A percentile compares a stretch with the other conserved stretches of the same genome.
These are phyloP conservation scores for Chlorella sp. DNA, from an alignment of 139 green algal species.

Conservation along the genomic window DNA sequence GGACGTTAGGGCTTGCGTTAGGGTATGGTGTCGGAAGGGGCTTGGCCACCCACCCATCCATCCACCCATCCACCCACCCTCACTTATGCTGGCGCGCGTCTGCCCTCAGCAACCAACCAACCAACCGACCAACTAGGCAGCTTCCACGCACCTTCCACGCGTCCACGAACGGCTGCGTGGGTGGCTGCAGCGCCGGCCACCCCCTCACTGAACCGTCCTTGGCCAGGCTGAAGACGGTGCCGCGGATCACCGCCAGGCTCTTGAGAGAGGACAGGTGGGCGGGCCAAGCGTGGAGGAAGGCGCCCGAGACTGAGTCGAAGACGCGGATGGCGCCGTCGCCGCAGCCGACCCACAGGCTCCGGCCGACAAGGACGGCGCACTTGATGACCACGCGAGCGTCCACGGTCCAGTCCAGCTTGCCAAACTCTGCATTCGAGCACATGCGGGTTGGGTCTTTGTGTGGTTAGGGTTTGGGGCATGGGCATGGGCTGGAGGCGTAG, in stretches of 20 bases:
- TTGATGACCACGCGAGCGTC: constrained; percentile 14
- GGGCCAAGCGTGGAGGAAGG: constrained; percentile 27
- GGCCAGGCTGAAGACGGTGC: constrained; percentile 49
- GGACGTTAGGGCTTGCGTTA: no score
- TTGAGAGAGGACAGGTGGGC: constrained; percentile 45
- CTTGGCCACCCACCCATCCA: neutral
- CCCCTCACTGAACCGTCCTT: constrained; percentile 55
- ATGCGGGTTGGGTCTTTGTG: no score
- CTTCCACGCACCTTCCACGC: constrained; percentile 20
- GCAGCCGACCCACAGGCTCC: constrained; percentile 56
- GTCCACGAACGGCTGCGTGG: neutral
- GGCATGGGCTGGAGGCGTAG: no score
- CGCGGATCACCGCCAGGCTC: constrained; percentile 36
- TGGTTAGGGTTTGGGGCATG: no score
- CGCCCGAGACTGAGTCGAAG: neutral
- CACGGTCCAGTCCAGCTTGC: neutral
- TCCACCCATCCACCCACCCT: neutral
- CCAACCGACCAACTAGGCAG: neutral
- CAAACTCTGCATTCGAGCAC: neutral
- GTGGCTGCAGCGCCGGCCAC: constrained; percentile 37
- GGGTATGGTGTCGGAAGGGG: no score
- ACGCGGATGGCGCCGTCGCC: constrained; percentile 37
- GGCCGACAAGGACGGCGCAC: constrained; percentile 27
- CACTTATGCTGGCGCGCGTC: no score
- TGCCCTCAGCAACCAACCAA: no score